Base-by-base conservation (phyloP, 139 green algal genomes). In the Asterochloris sp. region DNA sequence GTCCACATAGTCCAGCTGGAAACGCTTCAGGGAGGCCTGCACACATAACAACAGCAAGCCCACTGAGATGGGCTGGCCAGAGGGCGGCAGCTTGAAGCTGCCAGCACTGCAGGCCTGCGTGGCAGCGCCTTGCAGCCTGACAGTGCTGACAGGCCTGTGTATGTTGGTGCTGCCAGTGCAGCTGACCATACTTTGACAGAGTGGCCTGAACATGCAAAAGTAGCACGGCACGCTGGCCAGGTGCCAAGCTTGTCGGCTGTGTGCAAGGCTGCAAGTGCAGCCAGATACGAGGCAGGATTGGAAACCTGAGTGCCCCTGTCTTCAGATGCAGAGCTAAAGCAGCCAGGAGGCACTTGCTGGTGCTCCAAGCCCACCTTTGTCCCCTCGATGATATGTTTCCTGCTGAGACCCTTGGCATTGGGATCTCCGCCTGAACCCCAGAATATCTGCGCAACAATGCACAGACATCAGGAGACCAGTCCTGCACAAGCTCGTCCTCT, bases 351-450 rank as follows among this genome's bases (percentile, higher is more conserved):
- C 38, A 54, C 38, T 54, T 54, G 38, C 38, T 71, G 66, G 21
- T 71, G 66, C 19, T 21, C 38, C 23, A 79, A 47, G 23, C 69
- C 8, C 75, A 89, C 90, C 92, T 91, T 90, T 12, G 85, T 90
- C 61, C 95, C 94, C 84, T 98, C 94, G 0, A 98, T 85, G 78
- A 98, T 91, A 86, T 98, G 94, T 86, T 98, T 98, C 26, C 94
- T 85, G 27, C 83, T 92, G n/a, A 98, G 89, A 11, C 94, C 94
- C 73, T 78, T 88, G 83, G 91, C 87, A 77, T 92, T 96, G 77
- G 87, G 87, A 0, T 86, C 90, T n/a, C 66, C 81, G 21, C 90
- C 91, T 10, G 38, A 54, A 38, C 78, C 88, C 90, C 89, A 95
- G 78, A 96, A 97, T 19, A 97, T 85, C 83, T 54, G 38, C 38